Evolutionary conservation across 2,329 filamentous ascomycete species (phyloP).

Genomic region (Aspergillus latus): DNA sequence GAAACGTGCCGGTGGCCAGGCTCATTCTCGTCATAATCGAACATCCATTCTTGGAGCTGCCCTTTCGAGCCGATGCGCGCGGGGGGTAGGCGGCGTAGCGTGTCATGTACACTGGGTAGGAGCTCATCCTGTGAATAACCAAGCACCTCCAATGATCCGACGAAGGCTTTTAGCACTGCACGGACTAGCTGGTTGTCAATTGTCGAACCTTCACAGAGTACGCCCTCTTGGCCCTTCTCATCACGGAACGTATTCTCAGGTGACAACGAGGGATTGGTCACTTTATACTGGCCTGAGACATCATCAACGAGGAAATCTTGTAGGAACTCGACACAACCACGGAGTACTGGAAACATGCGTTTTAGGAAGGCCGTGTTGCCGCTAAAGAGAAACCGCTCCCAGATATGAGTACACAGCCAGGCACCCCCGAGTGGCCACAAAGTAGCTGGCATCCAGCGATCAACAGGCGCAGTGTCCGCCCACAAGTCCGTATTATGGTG

Average conservation of each 20-base stretch:
- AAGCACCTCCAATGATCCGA: slow-evolving; percentile 18
- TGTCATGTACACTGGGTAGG: slow-evolving; percentile 12
- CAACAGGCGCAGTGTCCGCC: slow-evolving; percentile 55
- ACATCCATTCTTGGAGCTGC: slow-evolving; percentile 33
- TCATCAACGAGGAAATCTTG: slow-evolving; percentile 32
- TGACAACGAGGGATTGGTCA: slow-evolving; percentile 31
- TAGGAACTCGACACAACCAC: slow-evolving; percentile 33
- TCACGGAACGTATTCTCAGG: slow-evolving; percentile 33
- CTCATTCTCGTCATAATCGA: slow-evolving; percentile 43
- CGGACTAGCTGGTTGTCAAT: slow-evolving; percentile 50
- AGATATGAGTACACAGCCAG: slow-evolving; percentile 63
- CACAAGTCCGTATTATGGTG: slow-evolving; percentile 62
- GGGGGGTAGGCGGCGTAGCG: slow-evolving; percentile 21
- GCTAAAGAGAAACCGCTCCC: slow-evolving; percentile 58
- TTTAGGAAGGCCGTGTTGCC: slow-evolving; percentile 22
- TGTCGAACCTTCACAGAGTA: slow-evolving; percentile 43
- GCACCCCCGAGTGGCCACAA: slow-evolving; percentile 49
- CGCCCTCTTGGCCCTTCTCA: slow-evolving; percentile 21
- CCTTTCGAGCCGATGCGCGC: slow-evolving; percentile 28
- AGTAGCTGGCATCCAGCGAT: slow-evolving; percentile 43
- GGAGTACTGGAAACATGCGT: slow-evolving; percentile 26
- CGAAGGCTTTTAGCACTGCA: slow-evolving; percentile 39
- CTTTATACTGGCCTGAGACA: slow-evolving; percentile 21
- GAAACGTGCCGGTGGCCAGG: slow-evolving; percentile 54
- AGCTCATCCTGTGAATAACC: slow-evolving; percentile 19